Conservation (phyloP, 306 rosid genomes). For the Vigna unguiculata region DNA sequence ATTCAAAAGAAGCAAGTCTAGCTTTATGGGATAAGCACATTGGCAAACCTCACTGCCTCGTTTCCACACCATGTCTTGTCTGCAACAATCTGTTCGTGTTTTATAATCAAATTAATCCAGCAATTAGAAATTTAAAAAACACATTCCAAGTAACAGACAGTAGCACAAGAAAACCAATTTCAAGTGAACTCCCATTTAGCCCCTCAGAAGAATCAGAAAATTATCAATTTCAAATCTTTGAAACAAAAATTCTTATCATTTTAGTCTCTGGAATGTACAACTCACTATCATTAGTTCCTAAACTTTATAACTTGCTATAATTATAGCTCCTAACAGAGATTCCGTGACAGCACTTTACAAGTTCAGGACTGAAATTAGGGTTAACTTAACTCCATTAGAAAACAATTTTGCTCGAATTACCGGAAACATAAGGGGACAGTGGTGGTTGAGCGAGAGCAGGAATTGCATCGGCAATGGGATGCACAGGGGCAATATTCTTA, state of each 20-base stretch:
- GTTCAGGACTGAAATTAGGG: background rate
- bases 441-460: conserved; percentile 40
- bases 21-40: conserved; percentile 92
- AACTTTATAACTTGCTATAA: background rate
- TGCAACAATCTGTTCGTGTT: conserved; percentile 80
- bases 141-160: background rate
- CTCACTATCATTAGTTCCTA: background rate
- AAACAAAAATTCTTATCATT: background rate
- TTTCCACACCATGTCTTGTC: conserved; percentile 72
- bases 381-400: background rate
- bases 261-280: background rate
- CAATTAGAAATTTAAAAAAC: background rate
- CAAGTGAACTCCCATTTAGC: background rate
- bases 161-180: conserved; percentile 1
- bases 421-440: conserved; percentile 41
- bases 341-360: too few species aligned
- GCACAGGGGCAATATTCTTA: conserved; percentile 30
- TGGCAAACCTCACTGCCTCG: conserved; percentile 72
- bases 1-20: conserved; percentile 90
- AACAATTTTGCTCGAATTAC: background rate
- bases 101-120: background rate
- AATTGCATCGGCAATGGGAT: conserved; percentile 36
- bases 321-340: background rate
- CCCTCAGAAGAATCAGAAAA: background rate
- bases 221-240: background rate